These are phyloP conservation scores for Closterium sp. DNA, from an alignment of 139 green algal species.

Conservation along the genomic window DNA sequence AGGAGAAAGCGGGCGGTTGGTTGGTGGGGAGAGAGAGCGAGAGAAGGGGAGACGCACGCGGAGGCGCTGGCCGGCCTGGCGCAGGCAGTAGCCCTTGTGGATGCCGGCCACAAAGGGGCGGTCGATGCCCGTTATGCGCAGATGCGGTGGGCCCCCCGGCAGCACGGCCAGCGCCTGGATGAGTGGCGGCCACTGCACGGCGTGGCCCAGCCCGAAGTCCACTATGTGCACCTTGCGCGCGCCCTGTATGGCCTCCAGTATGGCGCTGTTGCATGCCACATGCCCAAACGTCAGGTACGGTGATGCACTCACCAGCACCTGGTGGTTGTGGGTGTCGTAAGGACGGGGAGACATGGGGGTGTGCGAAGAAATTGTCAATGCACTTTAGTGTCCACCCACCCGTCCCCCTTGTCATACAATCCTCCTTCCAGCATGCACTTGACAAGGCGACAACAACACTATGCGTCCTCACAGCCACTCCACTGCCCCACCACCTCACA, in stretches of 20 bases:
- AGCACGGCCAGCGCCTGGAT: constrained; percentile 28
- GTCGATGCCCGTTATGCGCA: constrained; percentile 39
- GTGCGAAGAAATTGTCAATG: too few relatives aligned
- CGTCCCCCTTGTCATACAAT: too few relatives aligned
- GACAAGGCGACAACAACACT: too few relatives aligned
- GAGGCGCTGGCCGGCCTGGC: constrained; percentile 10
- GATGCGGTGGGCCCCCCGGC: constrained; percentile 17
- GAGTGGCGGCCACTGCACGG: constrained; percentile 28
- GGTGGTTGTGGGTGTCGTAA: neutral
- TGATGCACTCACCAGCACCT: constrained; percentile 34
- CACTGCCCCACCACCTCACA: too few relatives aligned
- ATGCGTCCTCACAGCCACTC: too few relatives aligned
- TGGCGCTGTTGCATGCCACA: constrained; percentile 33
- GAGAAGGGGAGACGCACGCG: too few relatives aligned
- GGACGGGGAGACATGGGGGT: too few relatives aligned
- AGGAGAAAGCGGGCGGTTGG: too few relatives aligned
- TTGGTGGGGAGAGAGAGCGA: too few relatives aligned
- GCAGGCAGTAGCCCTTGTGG: constrained; percentile 18
- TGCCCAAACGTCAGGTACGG: constrained; percentile 38
- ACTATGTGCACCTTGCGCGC: constrained; percentile 18
- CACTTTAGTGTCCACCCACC: too few relatives aligned
- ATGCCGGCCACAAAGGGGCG: neutral
- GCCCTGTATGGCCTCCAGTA: constrained; percentile 24
- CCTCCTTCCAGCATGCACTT: too few relatives aligned
- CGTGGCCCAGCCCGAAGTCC: constrained; percentile 13